Evolutionary conservation across 805 yeast genomes (phyloP).

Genomic region (Komagataella mondaviorum): DNA sequence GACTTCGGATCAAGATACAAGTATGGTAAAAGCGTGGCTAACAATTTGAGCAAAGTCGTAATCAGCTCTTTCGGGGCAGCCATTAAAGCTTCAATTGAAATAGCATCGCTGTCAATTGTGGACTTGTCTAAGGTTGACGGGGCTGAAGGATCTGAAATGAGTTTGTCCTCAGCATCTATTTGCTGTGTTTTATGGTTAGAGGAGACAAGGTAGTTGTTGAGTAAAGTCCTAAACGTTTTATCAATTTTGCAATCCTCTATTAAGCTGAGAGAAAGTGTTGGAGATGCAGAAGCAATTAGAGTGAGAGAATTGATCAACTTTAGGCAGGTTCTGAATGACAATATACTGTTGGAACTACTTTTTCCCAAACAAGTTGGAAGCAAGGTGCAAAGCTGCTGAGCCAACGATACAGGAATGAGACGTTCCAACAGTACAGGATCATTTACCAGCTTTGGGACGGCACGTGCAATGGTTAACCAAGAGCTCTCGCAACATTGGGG

Average conservation of each 20-base stretch:
- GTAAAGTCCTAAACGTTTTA: conserved; percentile 29
- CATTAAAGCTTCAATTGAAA: conserved; percentile 60
- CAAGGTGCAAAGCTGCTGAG: conserved; percentile 16
- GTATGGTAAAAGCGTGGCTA: conserved; percentile 25
- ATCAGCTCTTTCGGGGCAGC: conserved; percentile 59
- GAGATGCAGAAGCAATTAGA: conserved; percentile 28
- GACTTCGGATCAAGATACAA: not conserved
- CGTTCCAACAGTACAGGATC: conserved; percentile 30
- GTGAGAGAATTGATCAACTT: conserved; percentile 30
- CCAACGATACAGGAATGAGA: conserved; percentile 21
- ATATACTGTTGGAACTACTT: conserved; percentile 12
- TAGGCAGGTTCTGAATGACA: conserved; percentile 24
- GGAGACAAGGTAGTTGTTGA: conserved; percentile 11
- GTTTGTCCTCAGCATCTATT: not conserved
- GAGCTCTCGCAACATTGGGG: conserved; percentile 45
- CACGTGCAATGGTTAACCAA: conserved; percentile 49
- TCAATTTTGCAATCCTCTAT: conserved; percentile 36
- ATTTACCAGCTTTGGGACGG: conserved; percentile 33
- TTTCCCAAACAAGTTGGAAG: conserved; percentile 16
- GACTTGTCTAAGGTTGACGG: not conserved
- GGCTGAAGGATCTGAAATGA: not conserved
- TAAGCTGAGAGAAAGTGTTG: conserved; percentile 26
- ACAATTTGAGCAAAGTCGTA: conserved; percentile 36
- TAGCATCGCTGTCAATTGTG: conserved; percentile 10
- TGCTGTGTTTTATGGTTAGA: not conserved